Evolutionary conservation across 2,329 filamentous ascomycete genomes (phyloP), one percentile per base, ranked within the genome.

Genomic region (Diaporthe vaccinii): DNA sequence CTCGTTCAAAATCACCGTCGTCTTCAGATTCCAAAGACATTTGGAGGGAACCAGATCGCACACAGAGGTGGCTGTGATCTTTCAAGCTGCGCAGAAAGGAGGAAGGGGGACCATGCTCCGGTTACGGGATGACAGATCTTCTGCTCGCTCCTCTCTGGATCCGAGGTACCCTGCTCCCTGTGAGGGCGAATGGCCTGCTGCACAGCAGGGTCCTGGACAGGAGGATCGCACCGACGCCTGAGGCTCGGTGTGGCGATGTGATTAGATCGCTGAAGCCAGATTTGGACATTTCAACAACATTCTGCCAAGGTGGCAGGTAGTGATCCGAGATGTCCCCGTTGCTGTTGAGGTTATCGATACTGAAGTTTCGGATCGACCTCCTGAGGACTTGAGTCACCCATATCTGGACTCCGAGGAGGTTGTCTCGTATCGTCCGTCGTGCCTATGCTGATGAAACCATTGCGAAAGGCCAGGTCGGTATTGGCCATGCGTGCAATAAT

Each of bases 171-270:
- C 74, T 73, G 73, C 68, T 41, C 62, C 73, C 73, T 70, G 67
- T 59, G 61, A 41, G 39, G 44, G 72, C 49, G 69, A 61, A 51
- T 46, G 74, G 46, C 15, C 41, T 49, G 68, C 31, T 70, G 68
- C 62, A 58, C 61, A 59, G 59, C 68, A 74, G 67, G 74, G 71
- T 51, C 49, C 46, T 65, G 36, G 57, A 53, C 22, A 49, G 51
- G 58, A 74, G 72, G 72, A 69, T 75, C 70, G 72, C 69, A 59
- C 73, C 62, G 65, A 75, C 51, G 51, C 61, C 55, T 73, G 73
- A 55, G 55, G 69, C 73, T 76, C 75, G 73, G 75, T 76, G 70
- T 76, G 75, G 74, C 67, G 73, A 71, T 76, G 75, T 71, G 73
- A 76, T 25, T 36, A 73, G 62, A 59, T 58, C 61, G 74, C 46